A percentile compares a stretch with the other conserved stretches of the same genome.
Evolutionary conservation across 1,284 basidiomycete species (phyloP).

Genomic region (Entoloma clypeatum): DNA sequence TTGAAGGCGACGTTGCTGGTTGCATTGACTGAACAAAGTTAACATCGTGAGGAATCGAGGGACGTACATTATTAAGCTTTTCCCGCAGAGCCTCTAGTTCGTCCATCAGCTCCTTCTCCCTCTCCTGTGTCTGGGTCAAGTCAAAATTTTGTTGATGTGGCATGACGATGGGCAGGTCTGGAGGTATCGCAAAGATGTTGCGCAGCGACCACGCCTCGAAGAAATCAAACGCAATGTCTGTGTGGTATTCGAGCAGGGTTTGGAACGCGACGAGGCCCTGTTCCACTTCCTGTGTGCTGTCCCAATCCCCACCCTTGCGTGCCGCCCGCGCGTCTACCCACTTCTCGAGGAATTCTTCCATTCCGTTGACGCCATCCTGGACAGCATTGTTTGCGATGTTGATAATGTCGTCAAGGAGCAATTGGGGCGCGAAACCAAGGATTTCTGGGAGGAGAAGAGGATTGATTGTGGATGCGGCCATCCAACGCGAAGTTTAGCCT

Average conservation of each 20-base stretch:
- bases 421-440: constrained; percentile 63
- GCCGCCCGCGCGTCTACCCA: constrained; percentile 61
- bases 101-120: constrained; percentile 33
- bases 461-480: constrained; percentile 20
- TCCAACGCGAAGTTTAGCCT: too few relatives aligned
- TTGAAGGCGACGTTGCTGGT: constrained; percentile 62
- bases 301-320: constrained; percentile 40
- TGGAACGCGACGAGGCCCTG: constrained; percentile 74
- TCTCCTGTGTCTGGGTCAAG: constrained; percentile 16
- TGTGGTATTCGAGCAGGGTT: constrained; percentile 72
- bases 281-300: constrained; percentile 64
- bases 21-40: constrained; percentile 1
- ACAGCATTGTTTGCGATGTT: constrained; percentile 67
- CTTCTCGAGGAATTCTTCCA: constrained; percentile 67
- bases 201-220: constrained; percentile 76
- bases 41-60: constrained; percentile 6
- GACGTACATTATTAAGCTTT: constrained; percentile 55
- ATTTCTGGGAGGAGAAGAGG: constrained; percentile 58
- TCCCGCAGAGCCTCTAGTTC: constrained; percentile 32
- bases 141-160: constrained; percentile 34
- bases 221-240: constrained; percentile 76
- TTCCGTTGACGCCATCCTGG: constrained; percentile 65
- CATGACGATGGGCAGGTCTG: constrained; percentile 60
- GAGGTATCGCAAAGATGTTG: constrained; percentile 70
- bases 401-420: constrained; percentile 66